A percentile compares a stretch with the other conserved stretches of the same genome.
phyloP scores from a whole-genome alignment of 306 rosid species.

The Glycine latifolia region DNA sequence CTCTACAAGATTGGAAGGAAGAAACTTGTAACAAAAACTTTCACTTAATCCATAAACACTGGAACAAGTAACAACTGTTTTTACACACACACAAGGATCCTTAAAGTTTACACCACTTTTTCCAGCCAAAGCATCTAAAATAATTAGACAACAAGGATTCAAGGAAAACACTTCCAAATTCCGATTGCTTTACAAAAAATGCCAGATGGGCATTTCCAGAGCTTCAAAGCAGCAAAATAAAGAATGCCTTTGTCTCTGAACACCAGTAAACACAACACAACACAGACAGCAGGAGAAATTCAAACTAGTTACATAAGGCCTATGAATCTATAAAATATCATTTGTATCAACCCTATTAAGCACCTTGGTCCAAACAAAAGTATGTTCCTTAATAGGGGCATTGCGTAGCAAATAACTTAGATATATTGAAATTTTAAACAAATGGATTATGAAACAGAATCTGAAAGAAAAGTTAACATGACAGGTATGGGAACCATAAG shows the following conservation, averaged over 20 bases:
- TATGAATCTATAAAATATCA: slow-evolving; percentile 1
- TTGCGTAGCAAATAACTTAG: slow-evolving; percentile 28
- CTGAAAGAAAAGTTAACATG: not conserved
- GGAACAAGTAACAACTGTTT: too few species aligned
- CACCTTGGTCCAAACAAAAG: slow-evolving; percentile 37
- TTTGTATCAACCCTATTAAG: slow-evolving; percentile 15
- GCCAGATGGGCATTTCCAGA: slow-evolving; percentile 19
- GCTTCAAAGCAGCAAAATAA: slow-evolving; percentile 29
- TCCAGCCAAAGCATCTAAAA: slow-evolving; percentile 26
- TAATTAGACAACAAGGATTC: not conserved
- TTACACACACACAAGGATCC: not conserved
- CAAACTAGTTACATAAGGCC: slow-evolving; percentile 15
- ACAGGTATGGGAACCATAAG: slow-evolving; percentile 27
- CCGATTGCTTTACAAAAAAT: slow-evolving; percentile 15
- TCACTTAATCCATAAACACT: not conserved
- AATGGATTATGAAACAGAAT: slow-evolving; percentile 15
- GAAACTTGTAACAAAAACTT: not conserved
- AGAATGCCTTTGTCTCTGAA: slow-evolving; percentile 5
- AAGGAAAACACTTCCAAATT: not conserved
- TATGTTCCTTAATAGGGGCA: not conserved
- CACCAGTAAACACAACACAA: slow-evolving; percentile 10
- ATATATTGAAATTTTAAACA: slow-evolving; percentile 38
- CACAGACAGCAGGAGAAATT: slow-evolving; percentile 16
- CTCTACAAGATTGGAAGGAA: slow-evolving; percentile 15
- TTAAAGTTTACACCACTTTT: slow-evolving; percentile 2